Evolutionary conservation across 2,329 filamentous ascomycete genomes (phyloP).

Genomic region (Fusarium fracticaudum): DNA sequence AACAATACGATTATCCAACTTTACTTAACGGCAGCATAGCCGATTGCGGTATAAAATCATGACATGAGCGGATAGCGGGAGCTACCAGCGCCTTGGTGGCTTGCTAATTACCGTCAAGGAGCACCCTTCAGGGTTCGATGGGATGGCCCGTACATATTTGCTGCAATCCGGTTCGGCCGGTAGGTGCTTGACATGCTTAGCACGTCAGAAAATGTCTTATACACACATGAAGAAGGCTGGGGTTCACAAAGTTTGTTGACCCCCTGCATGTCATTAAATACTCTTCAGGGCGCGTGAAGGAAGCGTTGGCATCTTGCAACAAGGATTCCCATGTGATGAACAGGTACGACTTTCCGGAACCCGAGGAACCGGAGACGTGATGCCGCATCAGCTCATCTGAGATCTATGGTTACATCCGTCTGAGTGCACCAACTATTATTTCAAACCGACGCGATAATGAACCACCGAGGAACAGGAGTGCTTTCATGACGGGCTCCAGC

Average conservation of each 20-base stretch:
- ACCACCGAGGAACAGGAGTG: neutral
- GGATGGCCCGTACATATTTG: slow-evolving; percentile 13
- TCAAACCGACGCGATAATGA: neutral
- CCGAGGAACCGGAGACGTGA: neutral
- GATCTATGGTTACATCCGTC: neutral
- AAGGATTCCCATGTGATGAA: slow-evolving; percentile 33
- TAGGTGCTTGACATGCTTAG: slow-evolving; percentile 17
- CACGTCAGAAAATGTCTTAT: slow-evolving; percentile 15
- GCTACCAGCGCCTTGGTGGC: slow-evolving; percentile 26
- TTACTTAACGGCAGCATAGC: slow-evolving; percentile 15
- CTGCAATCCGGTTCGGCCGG: slow-evolving; percentile 29
- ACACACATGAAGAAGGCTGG: neutral
- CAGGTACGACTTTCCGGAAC: slow-evolving; percentile 10
- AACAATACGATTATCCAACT: slow-evolving; percentile 23
- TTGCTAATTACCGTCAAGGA: slow-evolving; percentile 34
- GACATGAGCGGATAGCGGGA: slow-evolving; percentile 30
- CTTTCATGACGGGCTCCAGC: neutral
- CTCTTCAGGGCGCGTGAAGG: neutral
- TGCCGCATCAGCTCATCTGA: neutral
- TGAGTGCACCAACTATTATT: neutral
- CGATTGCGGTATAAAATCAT: slow-evolving; percentile 19
- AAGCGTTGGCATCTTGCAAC: slow-evolving; percentile 14
- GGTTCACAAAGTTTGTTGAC: slow-evolving; percentile 10
- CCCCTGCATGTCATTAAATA: slow-evolving; percentile 1
- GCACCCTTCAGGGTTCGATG: slow-evolving; percentile 20